phyloP scores from a whole-genome alignment of 169 alveolate species.

The Plasmodium vinckei region DNA sequence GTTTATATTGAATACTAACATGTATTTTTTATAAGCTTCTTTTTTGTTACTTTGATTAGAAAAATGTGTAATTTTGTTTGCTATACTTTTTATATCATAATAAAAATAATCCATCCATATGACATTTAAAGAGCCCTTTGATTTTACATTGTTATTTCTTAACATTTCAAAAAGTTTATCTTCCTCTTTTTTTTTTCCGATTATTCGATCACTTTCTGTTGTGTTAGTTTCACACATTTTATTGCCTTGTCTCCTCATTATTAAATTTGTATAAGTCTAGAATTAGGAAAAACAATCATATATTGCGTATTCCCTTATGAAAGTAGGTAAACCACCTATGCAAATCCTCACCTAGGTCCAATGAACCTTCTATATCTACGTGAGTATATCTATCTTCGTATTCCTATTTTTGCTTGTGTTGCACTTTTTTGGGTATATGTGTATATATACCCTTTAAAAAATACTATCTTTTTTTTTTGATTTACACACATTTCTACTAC shows the following conservation, averaged over 20 bases:
- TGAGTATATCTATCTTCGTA: no score
- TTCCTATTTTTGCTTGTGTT: no score
- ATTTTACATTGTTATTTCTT: constrained; percentile 17
- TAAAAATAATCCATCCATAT: constrained; percentile 56
- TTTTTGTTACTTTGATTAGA: constrained; percentile 17
- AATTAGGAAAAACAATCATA: neutral
- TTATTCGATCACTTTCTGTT: constrained; percentile 11
- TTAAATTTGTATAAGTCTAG: neutral
- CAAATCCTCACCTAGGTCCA: no score
- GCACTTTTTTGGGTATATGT: no score
- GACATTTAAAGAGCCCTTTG: constrained; percentile 5
- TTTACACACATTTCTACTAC: no score
- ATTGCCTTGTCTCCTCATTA: constrained; percentile 33
- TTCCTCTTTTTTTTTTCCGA: constrained; percentile 38
- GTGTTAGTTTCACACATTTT: neutral
- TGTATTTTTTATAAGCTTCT: constrained; percentile 5
- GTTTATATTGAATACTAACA: constrained; percentile 23
- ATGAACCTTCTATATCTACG: no score
- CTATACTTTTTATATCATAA: constrained; percentile 40
- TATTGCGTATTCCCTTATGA: neutral
- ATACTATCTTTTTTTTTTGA: no score
- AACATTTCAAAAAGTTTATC: constrained; percentile 26
- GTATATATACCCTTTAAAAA: no score
- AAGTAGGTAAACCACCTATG: no score
- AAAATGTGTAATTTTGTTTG: constrained; percentile 18